These are phyloP conservation scores for Yarrowia sp. DNA, from an alignment of 805 yeast species.

Conservation along the genomic window DNA sequence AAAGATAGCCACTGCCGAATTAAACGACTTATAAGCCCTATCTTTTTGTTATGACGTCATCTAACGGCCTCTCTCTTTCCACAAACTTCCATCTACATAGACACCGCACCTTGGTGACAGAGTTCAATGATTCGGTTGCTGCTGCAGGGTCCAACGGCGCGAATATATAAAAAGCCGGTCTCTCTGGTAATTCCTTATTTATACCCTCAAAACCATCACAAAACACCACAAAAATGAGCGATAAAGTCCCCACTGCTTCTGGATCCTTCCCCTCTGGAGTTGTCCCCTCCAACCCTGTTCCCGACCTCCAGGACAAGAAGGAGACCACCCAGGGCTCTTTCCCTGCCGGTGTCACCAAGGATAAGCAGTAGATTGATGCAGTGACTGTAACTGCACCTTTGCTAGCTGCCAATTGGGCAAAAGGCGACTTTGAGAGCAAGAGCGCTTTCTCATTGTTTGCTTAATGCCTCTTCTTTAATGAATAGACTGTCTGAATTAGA, in stretches of 20 bases:
- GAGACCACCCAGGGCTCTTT: slow-evolving; percentile 19
- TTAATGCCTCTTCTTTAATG: not conserved
- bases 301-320: slow-evolving; percentile 9
- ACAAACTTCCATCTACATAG: slow-evolving; percentile 6
- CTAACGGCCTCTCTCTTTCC: not conserved
- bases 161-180: not conserved
- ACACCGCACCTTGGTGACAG: slow-evolving; percentile 6
- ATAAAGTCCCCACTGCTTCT: slow-evolving; percentile 18
- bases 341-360: slow-evolving; percentile 19
- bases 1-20: too few species aligned
- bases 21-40: not conserved
- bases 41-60: not conserved
- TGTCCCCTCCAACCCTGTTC: slow-evolving; percentile 20
- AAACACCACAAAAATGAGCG: slow-evolving; percentile 1
- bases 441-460: not conserved
- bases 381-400: not conserved
- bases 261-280: slow-evolving; percentile 24
- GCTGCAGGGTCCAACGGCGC: slow-evolving; percentile 18
- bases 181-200: not conserved
- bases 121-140: slow-evolving; percentile 25
- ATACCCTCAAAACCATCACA: not conserved
- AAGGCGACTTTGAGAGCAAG: too few species aligned
- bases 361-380: not conserved
- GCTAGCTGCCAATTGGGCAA: too few species aligned
- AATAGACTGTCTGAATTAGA: not conserved